These are phyloP conservation scores for Volvox reticuliferus DNA, from an alignment of 139 green algal genomes.

Conservation along the genomic window DNA sequence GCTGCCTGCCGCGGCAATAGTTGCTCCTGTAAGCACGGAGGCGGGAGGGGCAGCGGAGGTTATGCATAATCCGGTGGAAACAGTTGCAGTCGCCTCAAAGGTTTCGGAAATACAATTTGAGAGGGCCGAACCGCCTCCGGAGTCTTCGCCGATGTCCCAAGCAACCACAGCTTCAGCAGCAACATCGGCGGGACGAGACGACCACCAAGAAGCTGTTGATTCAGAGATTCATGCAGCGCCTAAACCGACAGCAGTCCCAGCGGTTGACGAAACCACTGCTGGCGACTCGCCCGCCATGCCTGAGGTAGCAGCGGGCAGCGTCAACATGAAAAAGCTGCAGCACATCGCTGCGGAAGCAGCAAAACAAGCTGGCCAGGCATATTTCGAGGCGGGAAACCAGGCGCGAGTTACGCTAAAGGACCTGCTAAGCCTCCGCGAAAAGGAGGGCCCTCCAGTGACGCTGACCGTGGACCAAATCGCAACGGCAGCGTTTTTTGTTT, in stretches of 20 bases:
- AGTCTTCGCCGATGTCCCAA: background rate
- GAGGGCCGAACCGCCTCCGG: background rate
- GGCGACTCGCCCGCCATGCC: background rate
- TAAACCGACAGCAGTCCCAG: background rate
- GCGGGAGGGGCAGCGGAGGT: no score
- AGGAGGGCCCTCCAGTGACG: conserved; percentile 39
- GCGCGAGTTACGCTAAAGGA: background rate
- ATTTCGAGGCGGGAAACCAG: conserved; percentile 25
- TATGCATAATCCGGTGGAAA: no score
- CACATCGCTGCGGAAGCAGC: conserved; percentile 14
- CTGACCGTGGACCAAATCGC: conserved; percentile 48
- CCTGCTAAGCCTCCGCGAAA: background rate
- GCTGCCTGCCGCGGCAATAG: background rate
- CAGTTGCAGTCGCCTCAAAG: background rate
- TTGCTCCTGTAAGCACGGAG: background rate
- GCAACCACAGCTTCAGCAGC: background rate
- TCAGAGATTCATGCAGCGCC: background rate
- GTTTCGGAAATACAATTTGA: background rate
- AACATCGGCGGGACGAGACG: background rate
- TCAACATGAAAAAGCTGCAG: background rate
- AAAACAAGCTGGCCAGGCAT: conserved; percentile 3
- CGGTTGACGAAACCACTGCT: background rate
- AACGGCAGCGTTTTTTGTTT: background rate
- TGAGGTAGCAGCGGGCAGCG: background rate
- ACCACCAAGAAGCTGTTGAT: background rate